Evolutionary conservation across 805 yeast genomes (phyloP).

Genomic region (Monosporozyma yasuniensis): DNA sequence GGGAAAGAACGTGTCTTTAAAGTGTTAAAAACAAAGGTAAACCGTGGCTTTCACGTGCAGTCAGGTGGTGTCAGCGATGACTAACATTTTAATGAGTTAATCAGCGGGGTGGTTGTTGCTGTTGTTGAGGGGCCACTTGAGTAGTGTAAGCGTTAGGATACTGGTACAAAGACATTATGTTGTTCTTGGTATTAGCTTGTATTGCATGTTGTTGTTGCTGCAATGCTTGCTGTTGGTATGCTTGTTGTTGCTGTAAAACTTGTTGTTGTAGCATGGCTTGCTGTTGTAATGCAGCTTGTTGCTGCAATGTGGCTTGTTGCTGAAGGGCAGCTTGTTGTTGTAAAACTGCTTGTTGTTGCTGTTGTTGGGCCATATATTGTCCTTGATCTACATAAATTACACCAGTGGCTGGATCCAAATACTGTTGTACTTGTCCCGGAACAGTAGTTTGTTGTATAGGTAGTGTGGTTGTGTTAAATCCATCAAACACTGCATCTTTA

Average conservation of each 20-base stretch:
- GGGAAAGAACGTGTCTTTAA: neutral
- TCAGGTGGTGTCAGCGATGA: neutral
- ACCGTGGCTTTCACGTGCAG: neutral
- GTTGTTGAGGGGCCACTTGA: conserved; percentile 11
- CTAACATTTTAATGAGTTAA: neutral
- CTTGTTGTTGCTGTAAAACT: conserved; percentile 14
- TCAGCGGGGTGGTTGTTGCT: conserved; percentile 5
- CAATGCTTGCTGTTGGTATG: conserved; percentile 9
- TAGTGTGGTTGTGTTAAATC: conserved; percentile 12
- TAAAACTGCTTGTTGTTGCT: conserved; percentile 7
- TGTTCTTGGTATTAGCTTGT: neutral
- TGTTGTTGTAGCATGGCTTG: conserved; percentile 4
- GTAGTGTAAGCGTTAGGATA: neutral
- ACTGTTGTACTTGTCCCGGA: conserved; percentile 40
- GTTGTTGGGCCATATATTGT: conserved; percentile 37
- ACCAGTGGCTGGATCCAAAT: conserved; percentile 65
- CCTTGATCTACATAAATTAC: conserved; percentile 58
- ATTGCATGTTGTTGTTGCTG: conserved; percentile 7
- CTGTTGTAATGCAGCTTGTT: conserved; percentile 4
- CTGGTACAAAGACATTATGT: neutral
- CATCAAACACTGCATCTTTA: conserved; percentile 30
- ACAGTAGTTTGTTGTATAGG: conserved; percentile 15
- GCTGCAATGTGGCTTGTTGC: conserved; percentile 7
- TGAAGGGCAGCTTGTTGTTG: conserved; percentile 11
- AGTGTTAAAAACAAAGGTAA: neutral